Base-by-base conservation (phyloP, 2,329 filamentous ascomycete genomes). In the Macrophomina tecta region DNA sequence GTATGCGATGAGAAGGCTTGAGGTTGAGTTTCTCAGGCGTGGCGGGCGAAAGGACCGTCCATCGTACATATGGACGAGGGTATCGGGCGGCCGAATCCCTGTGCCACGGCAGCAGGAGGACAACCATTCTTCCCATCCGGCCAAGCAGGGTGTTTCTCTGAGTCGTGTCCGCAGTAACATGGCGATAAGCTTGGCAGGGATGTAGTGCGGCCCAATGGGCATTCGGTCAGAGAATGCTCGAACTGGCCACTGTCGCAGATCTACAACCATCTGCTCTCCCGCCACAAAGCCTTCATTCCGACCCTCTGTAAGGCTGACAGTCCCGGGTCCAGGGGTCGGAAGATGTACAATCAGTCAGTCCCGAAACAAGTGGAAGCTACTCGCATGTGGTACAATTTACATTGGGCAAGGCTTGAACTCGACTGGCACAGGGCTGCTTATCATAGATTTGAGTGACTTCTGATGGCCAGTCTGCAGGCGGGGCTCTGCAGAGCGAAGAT, bases 31-130 rank as follows among this genome's bases (percentile, higher is more conserved):
- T 45, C 11, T 58, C 28, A 18, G 16, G 38, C 11, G 18, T 58
- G 14, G 34, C 32, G 18, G 11, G 38, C 3, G 53, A 45, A n/a
- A n/a, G 42, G 34, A 28, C 16, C 7, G 23, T 5, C 55, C 28
- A 18, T 45, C 23, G 55, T 34, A 60, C 6, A 58, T 58, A 58
- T 58, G 53, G 49, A 42, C 8, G 38, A 28, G 53, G 53, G 18
- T 42, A 48, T n/a, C 18, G 12, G 28, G 40, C 38, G 18, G 16
- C 45, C 45, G 36, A 23, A 45, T 28, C 49, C 38, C n/a, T 56
- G 62, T 49, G 36, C 42, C 18, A 38, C 40, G 62, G 14, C 34
- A 16, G 8, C 14, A 18, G 32, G 36, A 52, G 34, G n/a, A 30
- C 46, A 52, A 64, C 45, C 60, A 51, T 63, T 63, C 45, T 38